Percentiles rank a stretch among this genome's conserved stretches.
Conservation (phyloP, 495 filamentous ascomycete species). For the Penicillium turbatum region DNA sequence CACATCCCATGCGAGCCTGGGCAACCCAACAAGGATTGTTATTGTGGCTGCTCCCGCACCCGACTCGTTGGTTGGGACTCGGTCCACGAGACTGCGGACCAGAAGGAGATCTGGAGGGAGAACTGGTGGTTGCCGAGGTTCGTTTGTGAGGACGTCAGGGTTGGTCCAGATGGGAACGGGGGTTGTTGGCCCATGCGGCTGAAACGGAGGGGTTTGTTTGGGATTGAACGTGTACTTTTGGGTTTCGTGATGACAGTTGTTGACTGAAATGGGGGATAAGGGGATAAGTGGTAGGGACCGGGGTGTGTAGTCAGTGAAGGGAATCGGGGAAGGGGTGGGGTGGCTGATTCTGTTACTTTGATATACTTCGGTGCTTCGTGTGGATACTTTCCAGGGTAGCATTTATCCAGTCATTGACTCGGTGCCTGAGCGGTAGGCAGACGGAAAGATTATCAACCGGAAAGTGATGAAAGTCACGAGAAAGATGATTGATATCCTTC, state of each 20-base stretch:
- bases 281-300: background rate
- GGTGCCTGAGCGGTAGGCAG: background rate
- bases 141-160: background rate
- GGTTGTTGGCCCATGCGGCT: background rate
- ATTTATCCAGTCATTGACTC: background rate
- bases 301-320: background rate
- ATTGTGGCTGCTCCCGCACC: conserved; percentile 3
- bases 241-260: background rate
- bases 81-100: conserved; percentile 11
- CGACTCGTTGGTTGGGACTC: conserved; percentile 4
- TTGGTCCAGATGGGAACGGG: conserved; percentile 6
- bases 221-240: background rate
- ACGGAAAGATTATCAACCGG: background rate
- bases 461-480: background rate
- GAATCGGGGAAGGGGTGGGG: background rate
- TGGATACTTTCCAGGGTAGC: background rate
- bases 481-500: conserved; percentile 5
- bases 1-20: background rate
- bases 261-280: no score
- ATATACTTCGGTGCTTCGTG: background rate
- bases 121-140: conserved; percentile 5
- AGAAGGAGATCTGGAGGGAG: background rate
- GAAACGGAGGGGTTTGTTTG: conserved; percentile 1
- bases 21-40: background rate
- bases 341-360: background rate